Base-by-base conservation (phyloP, 2,329 filamentous ascomycete genomes). In the Fusarium sp. region DNA sequence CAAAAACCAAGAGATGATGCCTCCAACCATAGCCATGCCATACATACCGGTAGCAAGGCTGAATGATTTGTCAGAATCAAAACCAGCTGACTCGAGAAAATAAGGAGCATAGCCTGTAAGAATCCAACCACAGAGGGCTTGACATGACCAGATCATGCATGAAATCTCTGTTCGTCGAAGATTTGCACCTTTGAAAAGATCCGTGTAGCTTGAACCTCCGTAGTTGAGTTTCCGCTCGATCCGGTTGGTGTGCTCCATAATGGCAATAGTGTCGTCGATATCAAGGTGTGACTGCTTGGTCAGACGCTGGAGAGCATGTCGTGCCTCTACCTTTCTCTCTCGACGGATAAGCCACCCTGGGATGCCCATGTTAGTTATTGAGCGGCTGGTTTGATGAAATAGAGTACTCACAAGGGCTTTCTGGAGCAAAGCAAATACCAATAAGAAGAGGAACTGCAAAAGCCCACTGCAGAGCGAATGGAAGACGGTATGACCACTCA, bases 251-350 rank as follows among this genome's bases (percentile, higher is more conserved):
- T 78, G 73, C 12, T 75, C 70, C 70, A 79, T 78, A 42, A 76
- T 67, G 36, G 74, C 71, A 13, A 79, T 62, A 26, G 82, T 80
- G 47, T 83, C 76, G 42, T 83, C 81, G 0, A 73, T 73, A n/a
- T 72, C 62, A 11, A 75, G 74, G 6, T 52, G 52, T 1, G 52
- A 65, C 35, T 72, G 54, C 22, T 72, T 63, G 4, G 60, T 65
- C 6, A 79, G 70, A 3, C 75, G 68, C 15, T 64, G 58, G 0
- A 79, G 44, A 0, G 74, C 64, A 13, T 69, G 65, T 22, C 72
- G 66, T 0, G 78, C 77, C 12, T 72, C 72, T 1, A 72, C 69
- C 11, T 70, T 58, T 11, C 72, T 64, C 3, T 73, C 74, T n/a
- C 75, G 70, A 7, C 77, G 73, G 11, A 79, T 73, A 2, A 77